Evolutionary conservation across 768 basidiomycete genomes (phyloP).

Genomic region (Multifurca ochricompacta): DNA sequence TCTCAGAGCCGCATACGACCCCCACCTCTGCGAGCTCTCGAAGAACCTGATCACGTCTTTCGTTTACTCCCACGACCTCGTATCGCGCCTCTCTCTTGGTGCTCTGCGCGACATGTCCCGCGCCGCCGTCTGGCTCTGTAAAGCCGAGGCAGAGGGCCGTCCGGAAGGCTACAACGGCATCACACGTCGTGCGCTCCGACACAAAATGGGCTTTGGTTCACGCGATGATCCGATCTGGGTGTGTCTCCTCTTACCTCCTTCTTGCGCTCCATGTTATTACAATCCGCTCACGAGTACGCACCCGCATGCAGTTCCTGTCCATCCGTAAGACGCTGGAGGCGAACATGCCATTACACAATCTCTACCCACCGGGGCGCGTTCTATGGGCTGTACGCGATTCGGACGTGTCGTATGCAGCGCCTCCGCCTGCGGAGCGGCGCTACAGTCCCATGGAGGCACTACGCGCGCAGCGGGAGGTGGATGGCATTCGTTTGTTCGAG

Average conservation of each 20-base stretch:
- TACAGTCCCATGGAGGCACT: slow-evolving; percentile 4
- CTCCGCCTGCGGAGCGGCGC: slow-evolving; percentile 23
- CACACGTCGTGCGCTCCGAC: slow-evolving; percentile 43
- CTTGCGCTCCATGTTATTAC: not conserved
- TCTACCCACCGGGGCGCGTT: slow-evolving; percentile 72
- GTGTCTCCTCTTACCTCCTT: not conserved
- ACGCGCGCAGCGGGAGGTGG: slow-evolving; percentile 27
- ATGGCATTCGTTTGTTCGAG: slow-evolving; percentile 66
- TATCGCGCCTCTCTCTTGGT: slow-evolving; percentile 70
- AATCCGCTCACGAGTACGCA: not conserved
- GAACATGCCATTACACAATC: slow-evolving; percentile 64
- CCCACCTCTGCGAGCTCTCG: slow-evolving; percentile 50
- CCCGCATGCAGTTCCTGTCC: slow-evolving; percentile 54
- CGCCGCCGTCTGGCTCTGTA: slow-evolving; percentile 73
- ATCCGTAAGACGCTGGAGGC: slow-evolving; percentile 80
- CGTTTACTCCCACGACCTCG: slow-evolving; percentile 76
- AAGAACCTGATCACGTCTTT: slow-evolving; percentile 65
- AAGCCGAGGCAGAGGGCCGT: slow-evolving; percentile 43
- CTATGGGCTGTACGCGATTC: slow-evolving; percentile 73
- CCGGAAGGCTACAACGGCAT: slow-evolving; percentile 35
- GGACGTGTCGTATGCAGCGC: slow-evolving; percentile 54
- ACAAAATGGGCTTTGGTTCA: slow-evolving; percentile 54
- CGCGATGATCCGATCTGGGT: slow-evolving; percentile 37
- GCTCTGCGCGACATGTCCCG: slow-evolving; percentile 69
- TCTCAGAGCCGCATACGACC: slow-evolving; percentile 52